These are phyloP conservation scores for Colletotrichum aenigma DNA, from an alignment of 2,329 filamentous ascomycete species.

Conservation along the genomic window DNA sequence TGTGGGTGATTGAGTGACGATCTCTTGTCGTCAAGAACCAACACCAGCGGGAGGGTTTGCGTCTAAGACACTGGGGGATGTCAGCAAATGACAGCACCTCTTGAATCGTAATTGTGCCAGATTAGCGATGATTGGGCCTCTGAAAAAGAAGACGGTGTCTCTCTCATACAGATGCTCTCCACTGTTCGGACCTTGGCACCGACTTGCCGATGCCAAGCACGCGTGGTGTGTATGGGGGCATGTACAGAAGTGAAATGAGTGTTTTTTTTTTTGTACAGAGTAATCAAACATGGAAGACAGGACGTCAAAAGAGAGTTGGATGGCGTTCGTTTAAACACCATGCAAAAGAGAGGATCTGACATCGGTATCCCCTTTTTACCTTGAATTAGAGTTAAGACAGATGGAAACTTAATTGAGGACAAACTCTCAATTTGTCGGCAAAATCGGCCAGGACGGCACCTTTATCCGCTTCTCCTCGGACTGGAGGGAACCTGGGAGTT, in stretches of 20 bases:
- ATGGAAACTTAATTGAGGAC: background rate
- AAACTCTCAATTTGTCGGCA: background rate
- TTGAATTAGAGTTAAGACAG: background rate
- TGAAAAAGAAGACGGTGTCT: background rate
- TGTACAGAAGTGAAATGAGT: background rate
- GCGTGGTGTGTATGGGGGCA: background rate
- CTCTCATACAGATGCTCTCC: background rate
- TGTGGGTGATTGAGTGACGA: background rate
- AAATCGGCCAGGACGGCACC: constrained; percentile 3
- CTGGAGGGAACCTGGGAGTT: background rate
- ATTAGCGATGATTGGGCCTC: background rate
- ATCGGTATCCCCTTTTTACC: background rate
- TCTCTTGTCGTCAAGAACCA: background rate
- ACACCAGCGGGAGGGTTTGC: background rate
- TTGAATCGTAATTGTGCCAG: background rate
- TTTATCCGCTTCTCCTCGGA: background rate
- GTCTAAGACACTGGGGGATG: background rate
- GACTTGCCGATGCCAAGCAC: background rate
- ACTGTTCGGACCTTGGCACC: background rate
- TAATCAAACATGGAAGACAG: background rate
- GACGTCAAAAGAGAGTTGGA: background rate
- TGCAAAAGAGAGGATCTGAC: background rate
- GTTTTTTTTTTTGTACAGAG: background rate
- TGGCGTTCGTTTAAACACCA: background rate
- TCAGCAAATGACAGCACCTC: background rate